Evolutionary conservation across 371 early-diverging fungal species (phyloP), one percentile per base, ranked within the genome.

Genomic region (Mortierella sp.): DNA sequence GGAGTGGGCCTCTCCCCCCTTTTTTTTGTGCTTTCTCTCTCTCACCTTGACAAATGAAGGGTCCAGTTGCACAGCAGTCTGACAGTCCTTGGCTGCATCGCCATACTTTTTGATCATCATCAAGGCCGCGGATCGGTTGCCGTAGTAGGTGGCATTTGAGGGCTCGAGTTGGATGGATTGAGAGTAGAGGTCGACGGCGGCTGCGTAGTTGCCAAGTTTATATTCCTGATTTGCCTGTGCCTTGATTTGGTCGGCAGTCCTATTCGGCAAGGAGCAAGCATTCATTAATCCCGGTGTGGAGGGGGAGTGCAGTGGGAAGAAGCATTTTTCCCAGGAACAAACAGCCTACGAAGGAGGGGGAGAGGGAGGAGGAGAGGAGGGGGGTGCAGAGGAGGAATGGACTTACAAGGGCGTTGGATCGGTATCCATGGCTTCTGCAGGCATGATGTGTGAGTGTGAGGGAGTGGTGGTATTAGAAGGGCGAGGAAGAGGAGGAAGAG

Each of bases 51-150:
- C 71, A 62, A 87, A 90, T 26, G 63, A 42, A 27, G 88, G 84
- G 64, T 94, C 94, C 21, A 92, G 60, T 2, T 76, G 71, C 10
- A 90, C 80, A 1, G 93, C 89, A 8, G 61, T 73, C 43, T 84
- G 82, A 83, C 94, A 93, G 78, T 95, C 96, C 16, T 69, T 72
- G 10, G 90, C 78, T 9, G 91, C 91, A 14, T 87, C 87, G 49
- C 83, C 80, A 72, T 86, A 90, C 51, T 84, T 84, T 45, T 83
- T 85, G 49, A 89, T 72, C 91, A 94, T 94, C 65, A 89, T 85
- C 28, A 85, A 80, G 19, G 94, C 93, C 19, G 95, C 94, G 13
- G 95, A 90, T 54, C 95, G 85, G 80, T 96, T 95, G 56, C 86
- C 83, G 72, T 90, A 92, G 67, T 89, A 91, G 1, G 89, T 93